Conservation (phyloP, 2,329 filamentous ascomycete species). For the Mycosphaerella sp. region DNA sequence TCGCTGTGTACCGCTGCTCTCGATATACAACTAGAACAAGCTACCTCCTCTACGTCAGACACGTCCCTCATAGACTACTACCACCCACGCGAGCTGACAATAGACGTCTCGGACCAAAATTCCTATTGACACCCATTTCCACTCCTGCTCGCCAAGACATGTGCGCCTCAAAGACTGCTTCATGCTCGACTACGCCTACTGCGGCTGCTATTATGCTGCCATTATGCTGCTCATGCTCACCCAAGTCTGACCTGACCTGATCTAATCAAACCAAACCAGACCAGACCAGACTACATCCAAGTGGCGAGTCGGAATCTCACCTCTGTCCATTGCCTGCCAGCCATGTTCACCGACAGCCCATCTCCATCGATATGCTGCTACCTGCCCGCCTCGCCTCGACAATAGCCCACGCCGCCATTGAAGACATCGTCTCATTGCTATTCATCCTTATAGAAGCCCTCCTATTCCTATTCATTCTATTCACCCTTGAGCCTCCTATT, state of each 20-base stretch:
- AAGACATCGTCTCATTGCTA: conserved; percentile 27
- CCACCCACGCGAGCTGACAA: conserved; percentile 4
- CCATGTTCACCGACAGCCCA: not conserved
- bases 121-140: conserved; percentile 29
- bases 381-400: not conserved
- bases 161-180: conserved; percentile 17
- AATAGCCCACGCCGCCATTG: conserved; percentile 21
- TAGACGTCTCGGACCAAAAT: conserved; percentile 16
- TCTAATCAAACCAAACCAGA: no score
- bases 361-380: not conserved
- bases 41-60: not conserved
- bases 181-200: conserved; percentile 9
- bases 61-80: no score
- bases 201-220: not conserved
- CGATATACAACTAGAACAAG: no score
- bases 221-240: no score
- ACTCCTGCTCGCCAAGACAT: conserved; percentile 15
- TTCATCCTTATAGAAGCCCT: conserved; percentile 23
- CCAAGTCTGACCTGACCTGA: no score
- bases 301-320: not conserved
- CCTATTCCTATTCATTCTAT: conserved; percentile 22
- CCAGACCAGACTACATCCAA: not conserved
- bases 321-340: not conserved
- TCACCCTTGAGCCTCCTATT: conserved; percentile 10
- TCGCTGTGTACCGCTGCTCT: no score